Evolutionary conservation across 352 stramenopile species (phyloP), one percentile per base, ranked within the genome.

Genomic region (Phytopythium montanum): DNA sequence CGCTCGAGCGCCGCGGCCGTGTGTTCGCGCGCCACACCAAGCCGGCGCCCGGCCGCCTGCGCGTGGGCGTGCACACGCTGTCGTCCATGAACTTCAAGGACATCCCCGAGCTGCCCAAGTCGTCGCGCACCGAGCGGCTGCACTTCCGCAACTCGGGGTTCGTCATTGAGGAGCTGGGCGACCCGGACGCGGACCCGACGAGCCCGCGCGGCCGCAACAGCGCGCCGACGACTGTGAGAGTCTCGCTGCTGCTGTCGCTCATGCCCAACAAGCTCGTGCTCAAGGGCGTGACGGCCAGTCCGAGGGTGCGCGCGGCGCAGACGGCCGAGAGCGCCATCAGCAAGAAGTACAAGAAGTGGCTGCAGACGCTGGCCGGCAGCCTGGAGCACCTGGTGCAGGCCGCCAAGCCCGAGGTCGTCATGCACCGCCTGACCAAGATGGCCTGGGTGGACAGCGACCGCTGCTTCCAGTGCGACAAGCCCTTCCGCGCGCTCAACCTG

Each of bases 51-150:
- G 66, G 58, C 54, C 64, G 23, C 54, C 45, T 88, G 38, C 53
- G 53, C 36, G 38, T 91, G 2, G 79, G 79, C 44, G 74, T 88
- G 21, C 76, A 88, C 62, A 75, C 69, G 25, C 50, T 85, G 21
- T 73, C 72, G 14, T 86, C 75, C 45, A 79, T 88, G 65, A 87
- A 87, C 62, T 88, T 88, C 31, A 75, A 74, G 54, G 76, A 87
- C 51, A 75, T 88, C 25, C 79, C 79, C 0, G 65, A 78, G 45
- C 64, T 85, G 49, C 79, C 79, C 2, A 72, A 70, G 51, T 69
- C 51, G 5, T 72, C 66, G 10, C 68, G 72, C 41, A 85, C 76
- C 29, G 64, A 80, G 18, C 75, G 79, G 0, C 56, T 83, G 25
- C 79, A 88, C 59, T 73, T 85, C 28, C 76, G 75, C 14, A 85